Percentiles rank a stretch among this genome's conserved stretches.
Evolutionary conservation across 73 alveolate genomes (phyloP).

Genomic region (Paramecium primaurelia): DNA sequence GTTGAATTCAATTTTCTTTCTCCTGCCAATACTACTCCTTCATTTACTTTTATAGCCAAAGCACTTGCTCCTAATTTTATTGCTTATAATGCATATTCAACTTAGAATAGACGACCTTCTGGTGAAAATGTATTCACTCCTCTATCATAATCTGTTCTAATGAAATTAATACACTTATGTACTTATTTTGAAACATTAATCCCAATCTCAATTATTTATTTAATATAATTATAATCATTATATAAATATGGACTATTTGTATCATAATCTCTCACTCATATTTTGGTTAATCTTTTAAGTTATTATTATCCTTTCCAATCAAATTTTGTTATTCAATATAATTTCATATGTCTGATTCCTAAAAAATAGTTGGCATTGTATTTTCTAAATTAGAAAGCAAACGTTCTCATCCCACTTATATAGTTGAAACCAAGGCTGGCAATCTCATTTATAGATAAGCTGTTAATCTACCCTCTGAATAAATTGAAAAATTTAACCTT

Average conservation of each 20-base stretch:
- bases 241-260: not conserved
- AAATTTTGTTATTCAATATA: not conserved
- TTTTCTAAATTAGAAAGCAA: not conserved
- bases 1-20: constrained; percentile 28
- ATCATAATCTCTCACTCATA: not conserved
- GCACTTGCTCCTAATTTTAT: constrained; percentile 61
- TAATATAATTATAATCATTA: not conserved
- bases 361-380: not conserved
- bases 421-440: not conserved
- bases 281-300: not conserved
- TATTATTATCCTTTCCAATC: not conserved
- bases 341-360: not conserved
- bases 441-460: not conserved
- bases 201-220: constrained; percentile 12
- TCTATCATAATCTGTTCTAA: constrained; percentile 88
- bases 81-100: constrained; percentile 96
- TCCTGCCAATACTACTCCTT: constrained; percentile 43
- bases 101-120: constrained; percentile 92
- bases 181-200: constrained; percentile 28
- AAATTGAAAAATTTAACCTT: not conserved
- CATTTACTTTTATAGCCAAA: constrained; percentile 38
- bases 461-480: not conserved
- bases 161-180: not conserved
- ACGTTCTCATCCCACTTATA: not conserved
- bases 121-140: constrained; percentile 96